These are phyloP conservation scores for Cryphonectria carpinicola DNA, from an alignment of 2,329 filamentous ascomycete genomes.

Conservation along the genomic window DNA sequence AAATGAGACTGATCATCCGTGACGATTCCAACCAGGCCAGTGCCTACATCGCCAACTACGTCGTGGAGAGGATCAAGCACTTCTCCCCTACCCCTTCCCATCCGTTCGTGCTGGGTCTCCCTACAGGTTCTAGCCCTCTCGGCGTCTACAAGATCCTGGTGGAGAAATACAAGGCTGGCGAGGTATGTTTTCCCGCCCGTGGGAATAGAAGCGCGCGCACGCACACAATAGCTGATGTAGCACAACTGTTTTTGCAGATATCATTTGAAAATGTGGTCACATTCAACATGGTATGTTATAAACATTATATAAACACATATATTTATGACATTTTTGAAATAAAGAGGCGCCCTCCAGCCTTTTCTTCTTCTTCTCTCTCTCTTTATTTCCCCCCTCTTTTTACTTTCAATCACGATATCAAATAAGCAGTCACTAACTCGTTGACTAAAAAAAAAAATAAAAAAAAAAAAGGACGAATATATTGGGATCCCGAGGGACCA, in stretches of 20 bases:
- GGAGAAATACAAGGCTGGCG: conserved; percentile 60
- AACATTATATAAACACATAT: not conserved
- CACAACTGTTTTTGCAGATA: conserved; percentile 27
- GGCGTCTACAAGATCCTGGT: conserved; percentile 72
- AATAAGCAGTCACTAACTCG: no score
- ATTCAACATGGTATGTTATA: conserved; percentile 52
- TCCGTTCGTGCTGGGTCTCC: conserved; percentile 74
- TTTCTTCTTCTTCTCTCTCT: no score
- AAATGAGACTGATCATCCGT: conserved; percentile 74
- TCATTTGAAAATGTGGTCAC: conserved; percentile 70
- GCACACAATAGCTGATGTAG: not conserved
- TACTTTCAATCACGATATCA: no score
- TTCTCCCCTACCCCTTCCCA: conserved; percentile 66
- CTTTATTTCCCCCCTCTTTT: no score
- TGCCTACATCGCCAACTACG: conserved; percentile 72
- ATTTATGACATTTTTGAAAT: no score
- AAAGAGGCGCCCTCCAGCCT: not conserved
- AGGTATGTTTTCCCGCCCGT: conserved; percentile 34
- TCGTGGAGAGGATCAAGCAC: conserved; percentile 71
- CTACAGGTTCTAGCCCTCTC: conserved; percentile 73
- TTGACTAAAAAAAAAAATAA: not conserved
- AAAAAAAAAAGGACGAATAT: conserved; percentile 65
- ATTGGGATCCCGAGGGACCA: conserved; percentile 74
- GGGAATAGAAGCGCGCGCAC: no score
- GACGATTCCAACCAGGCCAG: conserved; percentile 66